Base-by-base conservation (phyloP, 78 protist species). In the Mantamonas sphyraenae region DNA sequence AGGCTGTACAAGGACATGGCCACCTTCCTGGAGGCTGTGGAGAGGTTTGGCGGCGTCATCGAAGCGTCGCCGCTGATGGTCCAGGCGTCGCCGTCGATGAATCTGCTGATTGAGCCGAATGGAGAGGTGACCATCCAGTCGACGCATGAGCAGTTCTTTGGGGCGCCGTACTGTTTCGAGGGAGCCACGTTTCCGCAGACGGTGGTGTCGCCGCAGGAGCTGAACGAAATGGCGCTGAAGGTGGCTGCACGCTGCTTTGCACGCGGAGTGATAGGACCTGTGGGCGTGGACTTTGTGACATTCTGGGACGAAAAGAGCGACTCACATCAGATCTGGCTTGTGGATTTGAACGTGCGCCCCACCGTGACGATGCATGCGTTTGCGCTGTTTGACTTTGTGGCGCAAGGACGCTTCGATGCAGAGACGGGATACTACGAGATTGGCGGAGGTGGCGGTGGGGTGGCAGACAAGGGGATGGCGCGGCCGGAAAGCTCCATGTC, bases 131-230 rank as follows among this genome's bases (percentile, higher is more conserved):
- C 9, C 20, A 8, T 64, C 26, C 17, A n/a, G 22, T 43, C 40
- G 5, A 45, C 40, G 19, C 55, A 39, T 38, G 70, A 64, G 58
- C 70, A 64, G 58, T 1, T 64, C 37, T 20, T 64, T 28, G 30
- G 38, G 1, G 1, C 26, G 17, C n/a, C 16, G 17, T 64, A 19
- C 40, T 3, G 51, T 7, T 64, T 26, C 16, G 42, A 43, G 14
- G 70, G 70, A n/a, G 70, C 58, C 8, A 57, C 57, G 2, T 43
- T 64, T 5, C 70, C 70, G 12, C 70, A 64, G 39, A 28, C 56
- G 22, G 20, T 30, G 40, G 70, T 64, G 33, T 57, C 70, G 16
- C 1, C 0, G 12, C 28, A 14, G 12, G 70, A 55, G 26, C 39
- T 64, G 24, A 28, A 38, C 30, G 70, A 64, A 14, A 57, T 57